A percentile compares a stretch with the other conserved stretches of the same genome.
These are phyloP conservation scores for Mucor piriformis DNA, from an alignment of 371 early-diverging fungal species.

Conservation along the genomic window DNA sequence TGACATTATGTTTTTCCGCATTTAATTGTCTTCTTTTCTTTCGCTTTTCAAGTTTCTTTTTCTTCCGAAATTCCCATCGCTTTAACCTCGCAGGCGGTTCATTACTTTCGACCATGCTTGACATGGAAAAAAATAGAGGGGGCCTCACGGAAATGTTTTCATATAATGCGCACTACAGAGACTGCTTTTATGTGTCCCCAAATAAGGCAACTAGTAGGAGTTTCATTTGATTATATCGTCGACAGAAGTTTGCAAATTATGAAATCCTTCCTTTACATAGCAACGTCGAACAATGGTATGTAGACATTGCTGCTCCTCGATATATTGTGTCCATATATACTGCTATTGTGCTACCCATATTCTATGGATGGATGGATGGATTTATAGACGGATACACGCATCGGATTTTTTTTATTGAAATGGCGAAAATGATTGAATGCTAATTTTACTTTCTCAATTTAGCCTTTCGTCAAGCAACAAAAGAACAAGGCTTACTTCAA, in stretches of 20 bases:
- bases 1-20: slow-evolving; percentile 1
- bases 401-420: slow-evolving; percentile 17
- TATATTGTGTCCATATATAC: neutral
- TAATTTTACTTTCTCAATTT: neutral
- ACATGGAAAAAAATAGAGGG: neutral
- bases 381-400: slow-evolving; percentile 4
- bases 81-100: slow-evolving; percentile 10
- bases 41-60: slow-evolving; percentile 21
- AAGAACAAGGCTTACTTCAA: slow-evolving; percentile 93
- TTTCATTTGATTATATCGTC: neutral
- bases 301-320: neutral
- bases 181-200: neutral
- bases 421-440: slow-evolving; percentile 2
- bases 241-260: neutral
- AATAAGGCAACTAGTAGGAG: neutral
- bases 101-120: no score
- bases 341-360: neutral
- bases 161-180: neutral
- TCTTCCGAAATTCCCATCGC: slow-evolving; percentile 27
- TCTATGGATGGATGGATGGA: slow-evolving; percentile 20
- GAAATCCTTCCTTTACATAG: slow-evolving; percentile 33
- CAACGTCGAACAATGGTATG: slow-evolving; percentile 38
- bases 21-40: slow-evolving; percentile 7
- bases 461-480: slow-evolving; percentile 55
- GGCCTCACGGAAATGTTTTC: neutral